Evolutionary conservation across 2,329 filamentous ascomycete species (phyloP).

Genomic region (Cladophialophora chaetospira): DNA sequence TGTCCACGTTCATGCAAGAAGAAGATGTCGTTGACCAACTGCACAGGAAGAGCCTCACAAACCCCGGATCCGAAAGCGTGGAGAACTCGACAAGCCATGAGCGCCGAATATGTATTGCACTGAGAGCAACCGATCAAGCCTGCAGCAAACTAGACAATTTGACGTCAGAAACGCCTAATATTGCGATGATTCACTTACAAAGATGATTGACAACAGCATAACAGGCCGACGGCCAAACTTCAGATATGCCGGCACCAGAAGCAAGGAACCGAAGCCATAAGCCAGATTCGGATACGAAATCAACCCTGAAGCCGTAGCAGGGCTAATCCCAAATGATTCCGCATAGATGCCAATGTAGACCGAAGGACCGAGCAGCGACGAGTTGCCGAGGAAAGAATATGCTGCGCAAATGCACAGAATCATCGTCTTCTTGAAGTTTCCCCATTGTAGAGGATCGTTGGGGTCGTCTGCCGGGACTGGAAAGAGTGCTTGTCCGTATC

Average conservation of each 20-base stretch:
- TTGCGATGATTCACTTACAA: conserved; percentile 32
- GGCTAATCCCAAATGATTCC: conserved; percentile 54
- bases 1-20: conserved; percentile 51
- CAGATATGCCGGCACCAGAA: conserved; percentile 61
- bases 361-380: conserved; percentile 58
- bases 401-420: conserved; percentile 58
- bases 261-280: conserved; percentile 59
- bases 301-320: conserved; percentile 56
- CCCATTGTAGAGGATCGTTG: conserved; percentile 63
- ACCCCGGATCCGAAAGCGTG: conserved; percentile 49
- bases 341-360: conserved; percentile 61
- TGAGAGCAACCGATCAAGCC: conserved; percentile 48
- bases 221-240: conserved; percentile 52
- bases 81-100: conserved; percentile 48
- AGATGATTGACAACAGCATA: conserved; percentile 45
- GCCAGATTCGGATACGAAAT: conserved; percentile 63
- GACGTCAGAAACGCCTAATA: background rate
- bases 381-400: conserved; percentile 63
- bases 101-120: conserved; percentile 42
- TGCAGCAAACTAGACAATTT: conserved; percentile 39
- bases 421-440: conserved; percentile 57
- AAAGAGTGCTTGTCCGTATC: conserved; percentile 62
- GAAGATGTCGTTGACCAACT: conserved; percentile 53
- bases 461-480: conserved; percentile 63
- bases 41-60: conserved; percentile 51